phyloP scores from a whole-genome alignment of 805 yeast genomes.

The Pichia exigua region DNA sequence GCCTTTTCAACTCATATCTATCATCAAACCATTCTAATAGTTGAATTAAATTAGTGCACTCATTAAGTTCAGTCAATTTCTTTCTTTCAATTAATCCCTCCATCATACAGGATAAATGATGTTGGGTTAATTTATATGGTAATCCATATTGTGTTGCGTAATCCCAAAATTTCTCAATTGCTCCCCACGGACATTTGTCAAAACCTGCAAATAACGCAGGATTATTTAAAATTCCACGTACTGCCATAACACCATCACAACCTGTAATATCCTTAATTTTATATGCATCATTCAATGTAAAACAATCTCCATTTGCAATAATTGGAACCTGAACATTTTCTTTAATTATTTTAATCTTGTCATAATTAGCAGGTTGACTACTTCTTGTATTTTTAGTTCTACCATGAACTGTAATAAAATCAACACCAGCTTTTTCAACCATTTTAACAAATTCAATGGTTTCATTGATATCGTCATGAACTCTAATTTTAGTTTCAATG shows the following conservation, averaged over 20 bases:
- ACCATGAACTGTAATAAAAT: slow-evolving; percentile 91
- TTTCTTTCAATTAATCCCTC: slow-evolving; percentile 42
- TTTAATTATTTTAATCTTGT: slow-evolving; percentile 65
- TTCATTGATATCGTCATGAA: slow-evolving; percentile 66
- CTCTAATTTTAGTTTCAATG: slow-evolving; percentile 86
- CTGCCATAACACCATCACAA: slow-evolving; percentile 94
- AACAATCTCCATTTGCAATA: slow-evolving; percentile 97
- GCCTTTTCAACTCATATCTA: slow-evolving; percentile 56
- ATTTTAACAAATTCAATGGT: slow-evolving; percentile 65
- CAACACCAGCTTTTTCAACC: slow-evolving; percentile 85
- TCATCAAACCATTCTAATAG: slow-evolving; percentile 78
- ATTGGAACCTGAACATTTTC: slow-evolving; percentile 63
- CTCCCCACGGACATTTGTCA: slow-evolving; percentile 79
- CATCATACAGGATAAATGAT: slow-evolving; percentile 84
- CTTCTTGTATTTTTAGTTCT: slow-evolving; percentile 80
- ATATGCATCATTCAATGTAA: slow-evolving; percentile 54
- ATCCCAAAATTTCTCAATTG: slow-evolving; percentile 78
- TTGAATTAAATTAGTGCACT: slow-evolving; percentile 46
- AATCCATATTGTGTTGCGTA: slow-evolving; percentile 72
- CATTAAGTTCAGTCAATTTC: slow-evolving; percentile 57
- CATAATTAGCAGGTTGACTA: slow-evolving; percentile 72
- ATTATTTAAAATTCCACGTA: slow-evolving; percentile 75
- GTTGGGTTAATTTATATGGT: slow-evolving; percentile 78
- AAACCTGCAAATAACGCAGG: slow-evolving; percentile 83
- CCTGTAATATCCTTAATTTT: slow-evolving; percentile 58